Conservation (phyloP, 176 grass and related monocot species). For the Neostapfia colusana region DNA sequence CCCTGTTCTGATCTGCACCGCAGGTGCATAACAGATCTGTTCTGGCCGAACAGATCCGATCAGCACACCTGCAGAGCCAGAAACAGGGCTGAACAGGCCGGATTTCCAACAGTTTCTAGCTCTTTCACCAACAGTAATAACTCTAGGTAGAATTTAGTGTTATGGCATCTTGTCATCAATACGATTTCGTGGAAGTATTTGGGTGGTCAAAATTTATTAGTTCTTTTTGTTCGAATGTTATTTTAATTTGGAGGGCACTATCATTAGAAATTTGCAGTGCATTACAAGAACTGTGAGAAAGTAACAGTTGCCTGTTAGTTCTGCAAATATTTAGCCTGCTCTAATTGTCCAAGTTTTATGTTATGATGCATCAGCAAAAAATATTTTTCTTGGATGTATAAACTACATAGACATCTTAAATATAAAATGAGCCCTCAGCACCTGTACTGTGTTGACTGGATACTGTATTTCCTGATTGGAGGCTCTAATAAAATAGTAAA, state of each 20-base stretch:
- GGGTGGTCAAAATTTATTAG: neutral
- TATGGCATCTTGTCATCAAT: neutral
- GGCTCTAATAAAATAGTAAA: neutral
- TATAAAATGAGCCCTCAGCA: neutral
- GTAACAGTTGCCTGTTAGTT: neutral
- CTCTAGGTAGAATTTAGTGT: neutral
- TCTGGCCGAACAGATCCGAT: no score
- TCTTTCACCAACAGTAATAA: constrained; percentile 6
- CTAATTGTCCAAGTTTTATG: constrained; percentile 5
- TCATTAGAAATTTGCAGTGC: no score
- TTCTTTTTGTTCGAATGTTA: neutral
- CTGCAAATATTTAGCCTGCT: neutral
- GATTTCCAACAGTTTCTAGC: neutral
- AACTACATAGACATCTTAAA: neutral
- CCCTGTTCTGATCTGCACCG: no score
- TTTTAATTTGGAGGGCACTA: no score
- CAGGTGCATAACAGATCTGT: no score
- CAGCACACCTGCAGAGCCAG: no score
- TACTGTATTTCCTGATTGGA: neutral
- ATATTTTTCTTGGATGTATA: neutral
- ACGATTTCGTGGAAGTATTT: neutral
- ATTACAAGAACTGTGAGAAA: neutral
- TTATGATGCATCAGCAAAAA: neutral
- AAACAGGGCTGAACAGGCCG: no score
- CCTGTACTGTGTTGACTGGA: neutral